Percentiles rank a stretch among this genome's conserved stretches.
phyloP scores from a whole-genome alignment of 345 rosid species.

The Eucalyptus erythrocorys region DNA sequence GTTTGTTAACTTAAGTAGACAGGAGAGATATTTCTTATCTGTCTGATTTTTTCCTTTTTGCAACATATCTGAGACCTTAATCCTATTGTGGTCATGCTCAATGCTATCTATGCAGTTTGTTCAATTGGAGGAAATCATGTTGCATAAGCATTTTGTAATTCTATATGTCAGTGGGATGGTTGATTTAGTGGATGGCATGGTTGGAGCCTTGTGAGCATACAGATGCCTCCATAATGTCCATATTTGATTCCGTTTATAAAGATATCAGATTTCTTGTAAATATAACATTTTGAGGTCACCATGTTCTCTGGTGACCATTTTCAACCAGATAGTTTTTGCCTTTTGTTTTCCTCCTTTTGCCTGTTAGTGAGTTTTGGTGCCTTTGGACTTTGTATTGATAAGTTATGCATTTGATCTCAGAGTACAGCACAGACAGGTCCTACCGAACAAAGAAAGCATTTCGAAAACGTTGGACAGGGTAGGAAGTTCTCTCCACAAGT shows the following conservation, averaged over 20 bases:
- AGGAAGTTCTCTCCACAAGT: neutral
- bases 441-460: conserved; percentile 18
- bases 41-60: neutral
- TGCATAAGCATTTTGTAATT: neutral
- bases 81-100: neutral
- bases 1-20: neutral
- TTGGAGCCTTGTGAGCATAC: neutral
- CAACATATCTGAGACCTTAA: neutral
- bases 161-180: neutral
- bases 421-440: conserved; percentile 17
- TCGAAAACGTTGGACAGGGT: conserved; percentile 10
- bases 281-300: neutral
- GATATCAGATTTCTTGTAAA: neutral
- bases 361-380: neutral
- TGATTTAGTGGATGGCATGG: neutral
- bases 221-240: neutral
- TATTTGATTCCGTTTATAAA: neutral
- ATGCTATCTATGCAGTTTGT: neutral
- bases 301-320: neutral
- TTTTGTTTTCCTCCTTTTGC: neutral
- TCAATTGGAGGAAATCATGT: neutral
- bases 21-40: neutral
- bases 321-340: neutral
- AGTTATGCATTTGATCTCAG: conserved; percentile 19
- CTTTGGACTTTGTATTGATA: neutral